phyloP scores from a whole-genome alignment of 768 basidiomycete species.

The Auricularia heimuer region DNA sequence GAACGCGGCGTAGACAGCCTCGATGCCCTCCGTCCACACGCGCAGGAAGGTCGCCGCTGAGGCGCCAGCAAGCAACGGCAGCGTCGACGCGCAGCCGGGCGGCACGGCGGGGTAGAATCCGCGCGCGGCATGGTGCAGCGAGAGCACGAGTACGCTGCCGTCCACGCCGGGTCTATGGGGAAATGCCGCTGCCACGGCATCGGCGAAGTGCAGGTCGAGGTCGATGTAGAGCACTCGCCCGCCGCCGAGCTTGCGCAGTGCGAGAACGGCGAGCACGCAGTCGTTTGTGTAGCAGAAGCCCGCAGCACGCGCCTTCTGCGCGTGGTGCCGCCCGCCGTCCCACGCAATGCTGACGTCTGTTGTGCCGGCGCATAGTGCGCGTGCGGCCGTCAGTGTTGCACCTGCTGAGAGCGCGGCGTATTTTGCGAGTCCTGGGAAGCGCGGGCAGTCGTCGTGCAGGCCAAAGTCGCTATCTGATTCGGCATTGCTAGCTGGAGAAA shows the following conservation, averaged over 20 bases:
- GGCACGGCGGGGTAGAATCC: conserved; percentile 74
- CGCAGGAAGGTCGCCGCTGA: conserved; percentile 49
- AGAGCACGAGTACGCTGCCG: conserved; percentile 49
- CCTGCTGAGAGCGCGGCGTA: conserved; percentile 71
- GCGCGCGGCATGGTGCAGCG: conserved; percentile 71
- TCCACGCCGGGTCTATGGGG: conserved; percentile 25
- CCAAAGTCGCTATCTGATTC: conserved; percentile 37
- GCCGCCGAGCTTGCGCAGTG: conserved; percentile 37
- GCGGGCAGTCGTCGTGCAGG: conserved; percentile 67
- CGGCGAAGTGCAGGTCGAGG: conserved; percentile 85
- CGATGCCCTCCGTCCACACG: conserved; percentile 52
- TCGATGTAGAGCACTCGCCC: conserved; percentile 79
- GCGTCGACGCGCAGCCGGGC: conserved; percentile 30
- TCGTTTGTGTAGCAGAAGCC: conserved; percentile 96
- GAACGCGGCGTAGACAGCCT: conserved; percentile 50
- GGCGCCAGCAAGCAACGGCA: conserved; percentile 70
- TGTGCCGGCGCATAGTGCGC: conserved; percentile 38
- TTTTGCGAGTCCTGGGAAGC: conserved; percentile 54
- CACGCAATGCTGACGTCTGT: conserved; percentile 69
- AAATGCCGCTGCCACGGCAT: conserved; percentile 78
- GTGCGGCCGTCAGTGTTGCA: conserved; percentile 65
- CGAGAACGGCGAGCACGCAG: conserved; percentile 69
- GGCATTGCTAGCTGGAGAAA: conserved; percentile 22
- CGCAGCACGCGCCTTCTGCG: conserved; percentile 62
- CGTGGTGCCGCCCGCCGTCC: conserved; percentile 93